Conservation (phyloP, 2,329 filamentous ascomycete species). For the Alternaria dauci region DNA sequence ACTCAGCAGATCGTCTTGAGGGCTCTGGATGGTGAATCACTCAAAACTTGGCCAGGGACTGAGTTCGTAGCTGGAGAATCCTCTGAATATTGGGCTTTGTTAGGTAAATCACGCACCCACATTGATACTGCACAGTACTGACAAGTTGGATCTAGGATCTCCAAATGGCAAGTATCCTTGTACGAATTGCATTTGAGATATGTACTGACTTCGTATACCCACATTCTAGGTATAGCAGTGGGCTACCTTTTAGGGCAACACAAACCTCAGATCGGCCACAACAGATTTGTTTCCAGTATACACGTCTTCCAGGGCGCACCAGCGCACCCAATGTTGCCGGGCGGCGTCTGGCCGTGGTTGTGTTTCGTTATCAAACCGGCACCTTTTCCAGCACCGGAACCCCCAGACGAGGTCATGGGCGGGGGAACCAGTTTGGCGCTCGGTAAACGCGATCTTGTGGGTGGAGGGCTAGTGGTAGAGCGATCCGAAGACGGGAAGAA, state of each 20-base stretch:
- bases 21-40: neutral
- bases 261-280: conserved; percentile 19
- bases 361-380: conserved; percentile 1
- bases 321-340: conserved; percentile 3
- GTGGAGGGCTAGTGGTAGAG: neutral
- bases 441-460: neutral
- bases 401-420: neutral
- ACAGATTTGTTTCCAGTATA: conserved; percentile 12
- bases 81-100: neutral
- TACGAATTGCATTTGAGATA: no score
- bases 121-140: neutral
- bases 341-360: neutral
- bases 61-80: neutral
- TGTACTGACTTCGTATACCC: no score
- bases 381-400: neutral
- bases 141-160: conserved; percentile 6
- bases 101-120: neutral
- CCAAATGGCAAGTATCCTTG: conserved; percentile 8
- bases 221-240: neutral
- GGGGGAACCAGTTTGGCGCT: neutral
- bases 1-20: conserved; percentile 1
- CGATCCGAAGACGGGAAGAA: neutral
- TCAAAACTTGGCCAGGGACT: neutral
- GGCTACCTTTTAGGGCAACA: conserved; percentile 21
- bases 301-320: conserved; percentile 8